Base-by-base conservation (phyloP, 257 asterid genomes). In the Lycium ferocissimum region DNA sequence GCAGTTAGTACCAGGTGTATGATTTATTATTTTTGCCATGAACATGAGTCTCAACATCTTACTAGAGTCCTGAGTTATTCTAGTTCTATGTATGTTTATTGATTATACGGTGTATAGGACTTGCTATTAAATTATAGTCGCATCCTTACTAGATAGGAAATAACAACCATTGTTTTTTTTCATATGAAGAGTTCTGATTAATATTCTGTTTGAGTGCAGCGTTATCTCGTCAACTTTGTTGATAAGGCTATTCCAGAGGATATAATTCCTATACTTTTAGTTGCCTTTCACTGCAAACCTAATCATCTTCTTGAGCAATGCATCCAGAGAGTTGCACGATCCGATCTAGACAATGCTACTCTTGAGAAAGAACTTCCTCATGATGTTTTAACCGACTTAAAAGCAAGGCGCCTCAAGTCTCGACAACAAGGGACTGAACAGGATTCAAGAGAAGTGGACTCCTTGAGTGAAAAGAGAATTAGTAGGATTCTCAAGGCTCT, bases 341-440 rank as follows among this genome's bases (percentile, higher is more conserved):
- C 99, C 0, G 93, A 94, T 86, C 88, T 96, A 10, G 96, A 93
- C 75, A 76, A 85, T 78, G 58, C 89, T 59, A 84, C 87, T 81
- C 89, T 96, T 6, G 94, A 96, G 85, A 93, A 93, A 89, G 99
- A 96, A 90, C 94, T 96, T 54, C 98, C 97, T 9, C 58, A 1
- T 49, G 93, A 89, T 67, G 84, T 93, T 49, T 54, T 89, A 18
- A 78, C 18, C 1, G 91, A 88, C 14, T 85, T 96, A 84, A 91
- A 86, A 84, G 67, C 91, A 3, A 88, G 90, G 53, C 92, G 94
- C 58, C 33, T 84, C 85, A 81, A 87, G 26, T 88, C 88, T 43
- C 90, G 62, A 80, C 93, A 80, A 65, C 93, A 80, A 65, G 92
- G 86, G 9, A 86, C 84, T 67, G 92, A 90, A 56, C 90, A 81